Evolutionary conservation across 352 stramenopile species (phyloP), one percentile per base, ranked within the genome.

Genomic region (Globisporangium abappressorium): DNA sequence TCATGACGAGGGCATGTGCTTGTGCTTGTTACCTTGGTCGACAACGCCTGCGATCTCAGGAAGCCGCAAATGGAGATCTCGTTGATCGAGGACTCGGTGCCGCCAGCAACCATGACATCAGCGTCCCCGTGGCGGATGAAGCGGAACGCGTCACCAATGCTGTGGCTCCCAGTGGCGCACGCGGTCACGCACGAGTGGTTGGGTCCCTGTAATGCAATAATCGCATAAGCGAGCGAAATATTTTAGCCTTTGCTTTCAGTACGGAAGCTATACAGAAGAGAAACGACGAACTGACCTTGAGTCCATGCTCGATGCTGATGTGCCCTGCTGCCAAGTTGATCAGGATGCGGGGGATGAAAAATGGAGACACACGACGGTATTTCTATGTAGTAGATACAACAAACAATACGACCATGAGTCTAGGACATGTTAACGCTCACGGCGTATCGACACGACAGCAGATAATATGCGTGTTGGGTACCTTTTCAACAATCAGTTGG

Each of bases 131-230:
- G 76, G 49, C 85, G 82, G 71, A 97, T 94, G 28, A 95, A 78
- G 66, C 84, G 89, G 30, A 97, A 96, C 18, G 96, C 97, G 70
- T 99, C 97, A 8, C 96, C 96, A 65, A 99, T 99, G 53, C 93
- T 94, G 77, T 99, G 95, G 49, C 89, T 95, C n/a, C 97, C 97
- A 33, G 96, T 98, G 18, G 98, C 97, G 70, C 98, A 99, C 0
- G 98, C 98, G 18, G 96, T 99, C 34, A 97, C 92, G 64, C 98
- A 93, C 61, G 95, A 96, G 75, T 99, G 98, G 70, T 99, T 99
- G 5, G 98, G 98, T 43, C 98, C 98, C 82, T 95, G 47, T 8
- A 33, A 43, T 43, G 14, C 5, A 60, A 7, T 24, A 24, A 2
- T 26, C 24, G 24, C 24, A 5, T 41, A 1, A 43, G 30, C 12